Percentiles rank a stretch among this genome's conserved stretches.
phyloP scores from a whole-genome alignment of 73 alveolate species.

The Symbiodinium pilosum region DNA sequence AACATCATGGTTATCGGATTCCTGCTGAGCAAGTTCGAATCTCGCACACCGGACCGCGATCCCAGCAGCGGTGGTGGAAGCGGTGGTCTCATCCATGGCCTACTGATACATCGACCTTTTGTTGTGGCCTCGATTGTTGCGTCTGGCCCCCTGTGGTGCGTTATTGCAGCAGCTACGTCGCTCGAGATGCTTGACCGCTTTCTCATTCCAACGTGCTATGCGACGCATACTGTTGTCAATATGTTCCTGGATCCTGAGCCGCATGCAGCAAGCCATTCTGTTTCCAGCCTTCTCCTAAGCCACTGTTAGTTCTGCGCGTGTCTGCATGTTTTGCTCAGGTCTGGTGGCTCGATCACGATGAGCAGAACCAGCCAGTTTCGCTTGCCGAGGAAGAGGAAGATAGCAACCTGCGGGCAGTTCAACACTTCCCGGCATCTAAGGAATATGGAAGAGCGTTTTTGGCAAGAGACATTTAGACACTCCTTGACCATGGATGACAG shows the following conservation, averaged over 20 bases:
- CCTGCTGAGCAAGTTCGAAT: conserved; percentile 22
- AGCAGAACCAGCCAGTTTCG: not conserved
- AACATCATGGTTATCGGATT: conserved; percentile 51
- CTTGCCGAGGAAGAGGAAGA: not conserved
- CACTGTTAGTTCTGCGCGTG: not conserved
- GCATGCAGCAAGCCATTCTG: no score
- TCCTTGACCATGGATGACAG: no score
- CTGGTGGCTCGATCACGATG: not conserved
- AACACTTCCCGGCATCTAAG: no score
- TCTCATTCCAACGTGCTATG: conserved; percentile 76
- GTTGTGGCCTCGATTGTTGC: conserved; percentile 57
- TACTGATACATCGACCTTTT: not conserved
- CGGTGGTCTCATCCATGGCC: not conserved
- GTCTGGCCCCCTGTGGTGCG: conserved; percentile 64
- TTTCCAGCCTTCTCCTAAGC: no score
- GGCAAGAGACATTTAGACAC: no score
- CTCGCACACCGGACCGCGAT: not conserved
- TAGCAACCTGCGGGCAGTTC: not conserved
- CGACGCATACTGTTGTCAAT: conserved; percentile 57
- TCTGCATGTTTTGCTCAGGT: not conserved
- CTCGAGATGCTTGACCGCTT: conserved; percentile 55
- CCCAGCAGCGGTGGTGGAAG: not conserved
- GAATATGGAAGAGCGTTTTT: no score
- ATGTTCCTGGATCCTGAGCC: conserved; percentile 10
- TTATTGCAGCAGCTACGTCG: conserved; percentile 67